Evolutionary conservation across 2,329 filamentous ascomycete genomes (phyloP), one percentile per base, ranked within the genome.

Genomic region (Fusarium mangiferae): DNA sequence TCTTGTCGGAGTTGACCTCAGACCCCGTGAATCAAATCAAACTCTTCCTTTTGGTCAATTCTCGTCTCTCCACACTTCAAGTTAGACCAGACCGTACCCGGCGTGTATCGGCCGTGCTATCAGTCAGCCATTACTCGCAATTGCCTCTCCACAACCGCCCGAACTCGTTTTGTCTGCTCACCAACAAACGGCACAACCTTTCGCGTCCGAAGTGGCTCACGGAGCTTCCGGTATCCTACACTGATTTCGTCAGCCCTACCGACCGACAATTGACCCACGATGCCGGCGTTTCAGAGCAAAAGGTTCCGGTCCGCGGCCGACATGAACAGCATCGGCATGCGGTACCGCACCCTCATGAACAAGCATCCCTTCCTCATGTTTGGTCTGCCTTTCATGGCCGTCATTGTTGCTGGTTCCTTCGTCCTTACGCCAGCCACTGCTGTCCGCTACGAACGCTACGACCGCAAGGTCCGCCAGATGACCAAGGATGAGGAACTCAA

Each of bases 381-480:
- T 81, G 97, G 97, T 5, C 88, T 99, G 8, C 97, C 96, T 2
- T 99, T 99, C 83, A 89, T 99, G 75, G 85, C 90, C 64, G 92
- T 97, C 66, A 98, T 99, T 80, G 90, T 99, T 33, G 94, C 92
- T 4, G 96, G 95, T 2, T 97, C 94, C 7, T 99, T 99, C 83
- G 93, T 97, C 78, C 89, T 99, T 55, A 98, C 96, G 1, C 96
- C 96, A 3, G 96, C 96, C 10, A 96, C 97, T 28, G 96, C 97
- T 20, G 87, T 99, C 55, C 90, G 97, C 66, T 99, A 98, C 84
- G 96, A 99, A 85, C 91, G 93, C 72, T 91, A 98, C 80, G 96
- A 99, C 81, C 90, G 94, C 72, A 96, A 94, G 84, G 94, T 98
- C 68, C 90, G 93, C 78, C 93, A 95, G 84, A 83, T 98, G 84